These are phyloP conservation scores for Drosera spatulata DNA, from an alignment of 179 eudicot species.

Conservation along the genomic window DNA sequence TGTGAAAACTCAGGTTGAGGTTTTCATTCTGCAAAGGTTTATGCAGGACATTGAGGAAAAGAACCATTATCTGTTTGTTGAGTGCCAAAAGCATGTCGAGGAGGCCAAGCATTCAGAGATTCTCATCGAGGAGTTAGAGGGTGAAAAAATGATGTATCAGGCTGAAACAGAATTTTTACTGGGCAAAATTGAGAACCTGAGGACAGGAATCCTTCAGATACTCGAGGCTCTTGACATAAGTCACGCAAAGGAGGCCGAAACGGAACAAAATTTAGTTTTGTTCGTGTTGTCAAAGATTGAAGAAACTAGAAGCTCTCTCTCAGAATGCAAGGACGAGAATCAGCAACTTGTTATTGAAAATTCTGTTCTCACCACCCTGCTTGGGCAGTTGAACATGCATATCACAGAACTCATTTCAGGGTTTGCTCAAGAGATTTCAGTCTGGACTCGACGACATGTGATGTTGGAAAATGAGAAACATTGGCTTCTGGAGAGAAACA, in stretches of 20 bases:
- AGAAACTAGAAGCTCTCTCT: conserved; percentile 33
- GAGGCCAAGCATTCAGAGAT: conserved; percentile 61
- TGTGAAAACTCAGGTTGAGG: conserved; percentile 80
- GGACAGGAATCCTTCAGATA: conserved; percentile 56
- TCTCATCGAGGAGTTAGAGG: conserved; percentile 79
- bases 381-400: conserved; percentile 47
- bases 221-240: conserved; percentile 47
- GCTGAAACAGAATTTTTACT: conserved; percentile 75
- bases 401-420: conserved; percentile 37
- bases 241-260: conserved; percentile 25
- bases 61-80: conserved; percentile 45
- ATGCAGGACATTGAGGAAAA: conserved; percentile 88
- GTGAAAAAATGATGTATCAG: conserved; percentile 85
- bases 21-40: conserved; percentile 75
- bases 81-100: conserved; percentile 75
- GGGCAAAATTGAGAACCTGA: conserved; percentile 60
- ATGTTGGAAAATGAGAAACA: conserved; percentile 26
- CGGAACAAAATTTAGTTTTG: conserved; percentile 37
- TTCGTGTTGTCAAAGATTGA: conserved; percentile 34
- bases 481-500: conserved; percentile 38
- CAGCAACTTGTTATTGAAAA: conserved; percentile 59
- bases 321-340: conserved; percentile 46
- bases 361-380: conserved; percentile 50
- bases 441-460: conserved; percentile 29
- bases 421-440: conserved; percentile 35